phyloP scores from a whole-genome alignment of 306 rosid genomes.

The Cucumis cinereus region DNA sequence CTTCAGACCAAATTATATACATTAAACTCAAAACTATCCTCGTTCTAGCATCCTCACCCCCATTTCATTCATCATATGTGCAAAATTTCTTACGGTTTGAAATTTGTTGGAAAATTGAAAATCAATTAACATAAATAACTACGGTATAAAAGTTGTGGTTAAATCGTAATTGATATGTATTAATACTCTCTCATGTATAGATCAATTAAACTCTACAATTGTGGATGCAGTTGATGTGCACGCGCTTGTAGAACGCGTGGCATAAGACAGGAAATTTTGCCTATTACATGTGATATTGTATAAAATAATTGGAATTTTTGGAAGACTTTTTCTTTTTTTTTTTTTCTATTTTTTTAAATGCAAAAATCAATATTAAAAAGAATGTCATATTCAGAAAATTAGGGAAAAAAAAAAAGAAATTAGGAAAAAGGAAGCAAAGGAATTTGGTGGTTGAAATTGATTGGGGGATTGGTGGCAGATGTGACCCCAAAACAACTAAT shows the following conservation, averaged over 20 bases:
- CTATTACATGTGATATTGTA: neutral
- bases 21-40: too few relatives aligned
- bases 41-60: too few relatives aligned
- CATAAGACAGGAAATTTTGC: neutral
- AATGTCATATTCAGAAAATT: neutral
- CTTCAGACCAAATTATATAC: too few relatives aligned
- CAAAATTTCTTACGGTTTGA: too few relatives aligned
- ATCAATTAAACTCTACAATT: too few relatives aligned
- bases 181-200: too few relatives aligned
- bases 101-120: too few relatives aligned
- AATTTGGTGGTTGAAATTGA: conserved; percentile 5
- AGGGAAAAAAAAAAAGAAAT: neutral
- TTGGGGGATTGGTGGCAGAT: neutral
- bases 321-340: neutral
- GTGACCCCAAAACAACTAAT: neutral
- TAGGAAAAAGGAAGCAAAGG: neutral
- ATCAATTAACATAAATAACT: too few relatives aligned
- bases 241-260: neutral
- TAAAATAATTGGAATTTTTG: neutral
- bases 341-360: neutral
- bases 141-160: too few relatives aligned
- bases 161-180: too few relatives aligned
- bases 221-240: neutral
- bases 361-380: neutral
- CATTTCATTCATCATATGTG: too few relatives aligned